These are phyloP conservation scores for Aspergillus melleus DNA, from an alignment of 2,329 filamentous ascomycete species.

Conservation along the genomic window DNA sequence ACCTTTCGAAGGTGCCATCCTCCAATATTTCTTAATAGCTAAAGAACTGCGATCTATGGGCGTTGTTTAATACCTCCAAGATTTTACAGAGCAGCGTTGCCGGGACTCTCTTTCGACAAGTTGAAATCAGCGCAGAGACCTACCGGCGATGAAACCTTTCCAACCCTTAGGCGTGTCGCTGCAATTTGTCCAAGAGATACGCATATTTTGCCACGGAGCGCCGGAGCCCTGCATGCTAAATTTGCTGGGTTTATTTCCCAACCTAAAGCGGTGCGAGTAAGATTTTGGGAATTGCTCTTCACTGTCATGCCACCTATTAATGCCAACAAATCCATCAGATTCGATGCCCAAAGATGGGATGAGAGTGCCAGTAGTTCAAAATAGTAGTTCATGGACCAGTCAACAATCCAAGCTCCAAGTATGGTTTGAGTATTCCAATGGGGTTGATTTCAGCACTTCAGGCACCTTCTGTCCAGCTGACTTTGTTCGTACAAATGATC, in stretches of 20 bases:
- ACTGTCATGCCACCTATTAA: not conserved
- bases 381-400: not conserved
- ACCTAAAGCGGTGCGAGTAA: not conserved
- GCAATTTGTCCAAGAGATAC: too few relatives aligned
- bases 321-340: not conserved
- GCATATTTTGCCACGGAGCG: too few relatives aligned
- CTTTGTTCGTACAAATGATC: not conserved
- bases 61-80: too few relatives aligned
- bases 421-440: not conserved
- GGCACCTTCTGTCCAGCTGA: not conserved
- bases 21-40: too few relatives aligned
- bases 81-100: too few relatives aligned
- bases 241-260: conserved; percentile 2
- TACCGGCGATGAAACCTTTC: too few relatives aligned
- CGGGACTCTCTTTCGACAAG: too few relatives aligned
- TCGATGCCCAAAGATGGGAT: not conserved
- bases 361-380: not conserved
- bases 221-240: not conserved
- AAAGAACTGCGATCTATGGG: too few relatives aligned
- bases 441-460: not conserved
- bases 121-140: too few relatives aligned
- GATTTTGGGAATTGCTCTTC: not conserved
- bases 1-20: too few relatives aligned
- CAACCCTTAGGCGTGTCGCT: too few relatives aligned
- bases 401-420: not conserved